Evolutionary conservation across 2,329 filamentous ascomycete genomes (phyloP).

Genomic region (Paecilomyces variotii): DNA sequence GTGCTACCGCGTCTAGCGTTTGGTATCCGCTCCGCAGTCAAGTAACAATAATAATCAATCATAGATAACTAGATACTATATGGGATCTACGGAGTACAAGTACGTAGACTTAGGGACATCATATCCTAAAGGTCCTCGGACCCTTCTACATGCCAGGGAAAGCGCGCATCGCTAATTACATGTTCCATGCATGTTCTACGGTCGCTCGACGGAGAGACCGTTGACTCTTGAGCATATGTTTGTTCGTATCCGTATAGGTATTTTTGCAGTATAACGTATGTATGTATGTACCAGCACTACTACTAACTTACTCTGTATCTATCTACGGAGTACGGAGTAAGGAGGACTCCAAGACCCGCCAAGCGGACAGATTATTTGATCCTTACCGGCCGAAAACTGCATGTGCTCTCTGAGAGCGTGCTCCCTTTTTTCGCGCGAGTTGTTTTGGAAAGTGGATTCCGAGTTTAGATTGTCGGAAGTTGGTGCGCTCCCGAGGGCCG

Average conservation of each 20-base stretch:
- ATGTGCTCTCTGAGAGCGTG: not conserved
- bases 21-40: not conserved
- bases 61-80: no score
- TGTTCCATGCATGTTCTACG: constrained; percentile 34
- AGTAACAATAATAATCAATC: no score
- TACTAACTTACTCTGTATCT: constrained; percentile 10
- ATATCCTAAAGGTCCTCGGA: not conserved
- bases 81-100: no score
- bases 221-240: constrained; percentile 9
- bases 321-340: not conserved
- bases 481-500: not conserved
- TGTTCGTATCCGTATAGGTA: not conserved
- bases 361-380: not conserved
- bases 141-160: not conserved
- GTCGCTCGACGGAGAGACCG: constrained; percentile 15
- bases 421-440: not conserved
- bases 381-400: not conserved
- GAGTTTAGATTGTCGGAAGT: not conserved
- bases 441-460: not conserved
- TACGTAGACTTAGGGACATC: no score
- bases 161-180: constrained; percentile 4
- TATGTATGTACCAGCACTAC: constrained; percentile 35
- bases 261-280: not conserved
- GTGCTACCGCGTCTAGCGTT: not conserved
- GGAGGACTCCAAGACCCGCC: constrained; percentile 16